A percentile compares a stretch with the other conserved stretches of the same genome.
Evolutionary conservation across 768 basidiomycete genomes (phyloP).

Genomic region (Suillus ampliporus): DNA sequence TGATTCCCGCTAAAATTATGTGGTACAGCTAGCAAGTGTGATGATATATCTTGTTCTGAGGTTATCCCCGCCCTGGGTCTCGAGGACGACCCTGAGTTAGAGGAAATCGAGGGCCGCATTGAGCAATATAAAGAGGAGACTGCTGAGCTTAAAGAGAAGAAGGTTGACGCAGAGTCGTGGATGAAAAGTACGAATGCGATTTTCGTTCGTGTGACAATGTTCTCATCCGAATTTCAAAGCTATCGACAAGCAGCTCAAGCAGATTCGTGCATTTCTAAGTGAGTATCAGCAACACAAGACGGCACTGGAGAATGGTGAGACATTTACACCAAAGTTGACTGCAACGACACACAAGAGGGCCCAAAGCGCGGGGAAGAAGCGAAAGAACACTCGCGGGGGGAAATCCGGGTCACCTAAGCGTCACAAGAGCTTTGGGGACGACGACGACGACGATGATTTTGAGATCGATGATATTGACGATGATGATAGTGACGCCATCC

Average conservation of each 20-base stretch:
- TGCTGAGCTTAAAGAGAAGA: conserved; percentile 47
- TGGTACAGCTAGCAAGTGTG: conserved; percentile 60
- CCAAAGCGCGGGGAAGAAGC: conserved; percentile 45
- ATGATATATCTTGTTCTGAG: conserved; percentile 66
- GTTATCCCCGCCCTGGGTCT: conserved; percentile 56
- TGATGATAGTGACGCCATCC: conserved; percentile 24
- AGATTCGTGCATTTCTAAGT: conserved; percentile 38
- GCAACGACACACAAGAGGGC: conserved; percentile 26
- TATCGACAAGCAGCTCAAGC: conserved; percentile 46
- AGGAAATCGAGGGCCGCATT: conserved; percentile 55
- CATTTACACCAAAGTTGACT: conserved; percentile 50
- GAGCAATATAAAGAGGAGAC: conserved; percentile 40
- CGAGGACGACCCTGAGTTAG: conserved; percentile 57
- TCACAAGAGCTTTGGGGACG: conserved; percentile 34
- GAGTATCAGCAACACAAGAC: conserved; percentile 54
- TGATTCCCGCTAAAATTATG: conserved; percentile 1
- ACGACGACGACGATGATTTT: conserved; percentile 45
- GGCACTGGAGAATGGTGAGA: conserved; percentile 50
- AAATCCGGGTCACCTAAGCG: conserved; percentile 53
- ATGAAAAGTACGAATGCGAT: conserved; percentile 46
- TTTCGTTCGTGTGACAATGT: not conserved
- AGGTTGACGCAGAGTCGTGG: conserved; percentile 42
- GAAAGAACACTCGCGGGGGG: conserved; percentile 50
- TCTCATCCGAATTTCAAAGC: conserved; percentile 32
- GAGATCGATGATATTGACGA: conserved; percentile 29